These are phyloP conservation scores for Nicotiana benthamiana DNA, from an alignment of 257 asterid genomes.

Conservation along the genomic window DNA sequence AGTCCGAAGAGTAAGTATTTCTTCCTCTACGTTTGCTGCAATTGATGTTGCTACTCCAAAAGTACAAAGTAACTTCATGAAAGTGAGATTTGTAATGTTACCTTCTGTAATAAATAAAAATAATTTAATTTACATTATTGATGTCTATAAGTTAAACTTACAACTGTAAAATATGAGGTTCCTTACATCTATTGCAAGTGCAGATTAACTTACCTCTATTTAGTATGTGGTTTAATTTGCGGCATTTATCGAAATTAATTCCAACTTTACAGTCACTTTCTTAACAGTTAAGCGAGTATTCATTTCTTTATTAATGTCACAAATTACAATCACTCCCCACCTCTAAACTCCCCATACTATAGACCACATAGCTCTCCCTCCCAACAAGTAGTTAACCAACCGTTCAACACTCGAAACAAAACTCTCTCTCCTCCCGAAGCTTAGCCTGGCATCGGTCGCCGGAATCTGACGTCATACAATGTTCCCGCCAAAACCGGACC, in stretches of 20 bases:
- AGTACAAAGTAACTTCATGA: too few species aligned
- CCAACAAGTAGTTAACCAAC: conserved; percentile 10
- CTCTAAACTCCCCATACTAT: neutral
- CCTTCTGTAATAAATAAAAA: too few species aligned
- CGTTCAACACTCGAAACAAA: neutral
- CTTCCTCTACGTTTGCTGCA: too few species aligned
- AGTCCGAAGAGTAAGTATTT: too few species aligned
- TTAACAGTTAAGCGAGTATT: neutral
- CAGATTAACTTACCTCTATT: neutral
- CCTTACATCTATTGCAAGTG: too few species aligned
- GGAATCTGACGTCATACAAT: conserved; percentile 21
- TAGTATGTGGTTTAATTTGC: neutral
- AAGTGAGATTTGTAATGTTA: too few species aligned
- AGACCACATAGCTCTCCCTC: neutral
- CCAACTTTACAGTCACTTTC: neutral
- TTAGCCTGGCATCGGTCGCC: neutral
- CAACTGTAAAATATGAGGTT: too few species aligned
- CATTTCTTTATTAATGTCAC: neutral
- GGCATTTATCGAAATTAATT: neutral
- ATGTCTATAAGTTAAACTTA: too few species aligned
- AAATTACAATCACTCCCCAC: neutral
- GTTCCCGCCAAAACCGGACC: conserved; percentile 42
- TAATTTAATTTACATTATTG: too few species aligned
- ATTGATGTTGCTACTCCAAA: too few species aligned
- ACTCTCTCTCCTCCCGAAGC: neutral